These are phyloP conservation scores for Sugiyamaella xylanicola DNA, from an alignment of 1,139 yeast genomes.

Conservation along the genomic window DNA sequence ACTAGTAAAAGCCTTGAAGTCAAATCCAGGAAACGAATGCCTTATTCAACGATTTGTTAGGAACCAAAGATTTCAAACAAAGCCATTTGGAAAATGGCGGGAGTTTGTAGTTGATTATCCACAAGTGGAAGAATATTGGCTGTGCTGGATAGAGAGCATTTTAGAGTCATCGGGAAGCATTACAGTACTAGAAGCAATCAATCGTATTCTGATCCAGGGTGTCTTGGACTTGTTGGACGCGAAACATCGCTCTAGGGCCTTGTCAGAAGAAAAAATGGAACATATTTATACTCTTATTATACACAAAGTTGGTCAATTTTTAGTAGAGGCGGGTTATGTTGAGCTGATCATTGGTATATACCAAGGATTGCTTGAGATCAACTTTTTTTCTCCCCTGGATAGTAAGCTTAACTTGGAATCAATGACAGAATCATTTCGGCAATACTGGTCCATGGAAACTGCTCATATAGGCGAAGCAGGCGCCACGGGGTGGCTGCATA, in stretches of 20 bases:
- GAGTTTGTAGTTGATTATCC: slow-evolving; percentile 21
- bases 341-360: slow-evolving; percentile 28
- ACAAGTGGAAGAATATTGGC: slow-evolving; percentile 22
- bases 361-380: slow-evolving; percentile 29
- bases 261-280: slow-evolving; percentile 11
- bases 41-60: slow-evolving; percentile 15
- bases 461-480: slow-evolving; percentile 30
- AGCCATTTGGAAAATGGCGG: slow-evolving; percentile 22
- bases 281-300: slow-evolving; percentile 18
- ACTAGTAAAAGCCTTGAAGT: slow-evolving; percentile 20
- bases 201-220: slow-evolving; percentile 12
- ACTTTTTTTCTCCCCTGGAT: slow-evolving; percentile 25
- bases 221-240: slow-evolving; percentile 18
- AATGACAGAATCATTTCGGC: slow-evolving; percentile 19
- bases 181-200: slow-evolving; percentile 1
- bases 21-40: slow-evolving; percentile 18
- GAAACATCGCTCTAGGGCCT: neutral
- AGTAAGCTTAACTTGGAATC: neutral
- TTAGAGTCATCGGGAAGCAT: slow-evolving; percentile 3
- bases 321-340: slow-evolving; percentile 29
- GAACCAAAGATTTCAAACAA: slow-evolving; percentile 5
- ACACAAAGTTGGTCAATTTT: slow-evolving; percentile 20
- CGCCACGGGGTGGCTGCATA: slow-evolving; percentile 25
- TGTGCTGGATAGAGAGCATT: slow-evolving; percentile 18
- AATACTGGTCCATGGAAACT: slow-evolving; percentile 31